Conservation (phyloP, 805 yeast genomes). For the Saccharomycopsis amapae region DNA sequence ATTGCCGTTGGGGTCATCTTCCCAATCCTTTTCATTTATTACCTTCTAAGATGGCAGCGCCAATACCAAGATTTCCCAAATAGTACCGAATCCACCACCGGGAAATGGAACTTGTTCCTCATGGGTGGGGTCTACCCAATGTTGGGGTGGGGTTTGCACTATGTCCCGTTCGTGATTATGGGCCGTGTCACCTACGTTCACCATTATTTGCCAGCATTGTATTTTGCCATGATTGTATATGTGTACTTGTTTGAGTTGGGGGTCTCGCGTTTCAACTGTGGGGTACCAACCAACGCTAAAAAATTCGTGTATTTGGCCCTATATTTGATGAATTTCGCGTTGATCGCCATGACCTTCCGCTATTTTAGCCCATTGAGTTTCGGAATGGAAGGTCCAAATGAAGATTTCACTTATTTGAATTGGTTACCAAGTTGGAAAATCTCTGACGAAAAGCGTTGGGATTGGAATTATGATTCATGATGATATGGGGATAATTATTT, state of each 20-base stretch:
- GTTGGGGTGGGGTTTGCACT: conserved; percentile 75
- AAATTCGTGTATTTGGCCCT: conserved; percentile 24
- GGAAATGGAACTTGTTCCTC: conserved; percentile 41
- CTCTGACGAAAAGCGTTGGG: conserved; percentile 16
- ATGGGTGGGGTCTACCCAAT: conserved; percentile 73
- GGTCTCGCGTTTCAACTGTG: no score
- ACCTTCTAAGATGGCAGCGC: conserved; percentile 73
- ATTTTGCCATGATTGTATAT: conserved; percentile 58
- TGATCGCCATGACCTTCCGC: conserved; percentile 44
- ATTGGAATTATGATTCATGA: no score
- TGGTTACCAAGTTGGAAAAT: conserved; percentile 45
- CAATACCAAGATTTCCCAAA: conserved; percentile 53
- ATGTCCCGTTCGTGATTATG: conserved; percentile 67
- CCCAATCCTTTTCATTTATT: conserved; percentile 36
- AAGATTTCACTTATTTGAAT: conserved; percentile 35
- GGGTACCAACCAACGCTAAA: no score
- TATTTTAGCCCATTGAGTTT: conserved; percentile 53
- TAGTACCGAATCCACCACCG: conserved; percentile 25
- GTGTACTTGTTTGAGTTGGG: conserved; percentile 45
- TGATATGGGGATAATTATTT: background rate
- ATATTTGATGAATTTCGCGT: conserved; percentile 36
- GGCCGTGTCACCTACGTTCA: conserved; percentile 80
- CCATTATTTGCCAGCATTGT: conserved; percentile 76
- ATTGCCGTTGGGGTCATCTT: conserved; percentile 49
- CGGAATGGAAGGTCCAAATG: conserved; percentile 51